Conservation (phyloP, 2,329 filamentous ascomycete species). For the Trichothecium roseum region DNA sequence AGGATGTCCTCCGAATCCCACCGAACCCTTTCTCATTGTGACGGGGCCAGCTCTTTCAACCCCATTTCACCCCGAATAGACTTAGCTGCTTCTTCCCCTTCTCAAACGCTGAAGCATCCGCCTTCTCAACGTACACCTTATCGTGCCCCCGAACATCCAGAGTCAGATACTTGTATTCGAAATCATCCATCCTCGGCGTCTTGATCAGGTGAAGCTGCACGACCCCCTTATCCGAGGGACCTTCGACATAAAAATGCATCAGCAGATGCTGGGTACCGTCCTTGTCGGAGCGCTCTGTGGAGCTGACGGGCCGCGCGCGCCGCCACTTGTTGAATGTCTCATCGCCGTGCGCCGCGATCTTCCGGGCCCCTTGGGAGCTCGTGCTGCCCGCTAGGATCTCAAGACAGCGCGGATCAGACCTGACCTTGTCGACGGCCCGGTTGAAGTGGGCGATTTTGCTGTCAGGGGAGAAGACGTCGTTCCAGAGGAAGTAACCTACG, state of each 20-base stretch:
- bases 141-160: conserved; percentile 67
- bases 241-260: conserved; percentile 83
- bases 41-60: conserved; percentile 7
- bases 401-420: conserved; percentile 58
- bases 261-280: conserved; percentile 69
- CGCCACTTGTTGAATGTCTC: conserved; percentile 76
- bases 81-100: conserved; percentile 34
- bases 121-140: conserved; percentile 55
- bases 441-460: conserved; percentile 86
- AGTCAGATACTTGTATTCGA: conserved; percentile 69
- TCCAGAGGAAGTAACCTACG: conserved; percentile 70
- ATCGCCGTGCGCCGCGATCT: conserved; percentile 76
- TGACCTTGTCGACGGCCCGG: conserved; percentile 70
- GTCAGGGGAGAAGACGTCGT: conserved; percentile 73
- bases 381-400: conserved; percentile 51
- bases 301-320: conserved; percentile 53
- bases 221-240: conserved; percentile 60
- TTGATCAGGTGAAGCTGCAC: conserved; percentile 73
- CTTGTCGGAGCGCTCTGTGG: conserved; percentile 57
- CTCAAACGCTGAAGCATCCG: conserved; percentile 29
- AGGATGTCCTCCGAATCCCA: no score
- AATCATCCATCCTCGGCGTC: conserved; percentile 51
- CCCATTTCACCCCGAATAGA: conserved; percentile 54
- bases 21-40: neutral
- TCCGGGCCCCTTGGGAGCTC: conserved; percentile 39